Evolutionary conservation across 106 monocot genomes (phyloP), one percentile per base, ranked within the genome.

Genomic region (Triglochin maritima): DNA sequence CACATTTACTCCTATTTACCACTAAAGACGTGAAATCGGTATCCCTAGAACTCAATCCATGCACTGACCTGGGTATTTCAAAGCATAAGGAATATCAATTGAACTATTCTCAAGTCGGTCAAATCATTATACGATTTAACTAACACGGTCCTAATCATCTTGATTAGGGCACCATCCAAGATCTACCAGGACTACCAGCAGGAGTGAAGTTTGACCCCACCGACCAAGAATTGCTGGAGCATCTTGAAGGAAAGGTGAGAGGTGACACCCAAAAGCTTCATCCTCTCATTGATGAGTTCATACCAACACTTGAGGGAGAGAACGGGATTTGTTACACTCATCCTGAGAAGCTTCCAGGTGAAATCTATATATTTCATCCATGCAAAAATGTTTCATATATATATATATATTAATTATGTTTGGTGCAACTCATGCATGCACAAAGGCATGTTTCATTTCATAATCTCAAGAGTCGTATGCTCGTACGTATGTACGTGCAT

Each of bases 131-230:
- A 52, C 52, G 52, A 52, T 52, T 11, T 8, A 8, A 11, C 9
- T 11, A 11, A 52, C 11, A 52, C 2, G 7, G 0, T 8, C 11
- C 11, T 52, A 52, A 29, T 29, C 11, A 2, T 52, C 7, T 52
- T 8, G 11, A 8, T 52, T 52, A 52, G 52, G 7, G 64, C 10
- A 64, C 64, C 11, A 85, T 81, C n/a, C 79, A 81, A 63, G 83
- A 81, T 63, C 70, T 93, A 74, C 88, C 83, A 3, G 79, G 85
- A 45, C 70, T 93, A 55, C 92, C 92, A 2, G 83, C 88, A 2
- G 92, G 92, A 1, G 92, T 93, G 59, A 93, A 88, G 79, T 93
- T 93, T 50, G 92, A 93, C 69, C 92, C 92, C 3, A 83, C 86
- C 4, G 92, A 93, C 71, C 88, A 83, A 59, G 92, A 93, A 59